Conservation (phyloP, 805 yeast species). For the Starmerella etchellsii region DNA sequence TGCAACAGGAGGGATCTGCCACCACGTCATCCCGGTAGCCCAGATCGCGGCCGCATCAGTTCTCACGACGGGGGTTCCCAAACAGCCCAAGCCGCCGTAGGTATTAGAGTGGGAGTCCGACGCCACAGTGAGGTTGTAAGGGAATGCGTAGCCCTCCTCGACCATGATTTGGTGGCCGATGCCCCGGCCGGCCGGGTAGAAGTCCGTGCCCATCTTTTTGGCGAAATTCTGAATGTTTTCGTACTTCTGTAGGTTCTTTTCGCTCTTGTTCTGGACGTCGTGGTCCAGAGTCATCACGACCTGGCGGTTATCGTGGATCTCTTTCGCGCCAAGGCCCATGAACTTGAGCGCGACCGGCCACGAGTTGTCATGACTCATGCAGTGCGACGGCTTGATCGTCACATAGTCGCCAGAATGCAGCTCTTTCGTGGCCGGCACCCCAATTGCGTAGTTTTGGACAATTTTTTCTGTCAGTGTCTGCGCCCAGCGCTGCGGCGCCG, state of each 20-base stretch:
- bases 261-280: slow-evolving; percentile 89
- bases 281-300: slow-evolving; percentile 95
- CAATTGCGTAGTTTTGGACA: slow-evolving; percentile 86
- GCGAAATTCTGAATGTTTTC: slow-evolving; percentile 82
- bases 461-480: slow-evolving; percentile 94
- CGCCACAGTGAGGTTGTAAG: slow-evolving; percentile 84
- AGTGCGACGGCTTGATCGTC: slow-evolving; percentile 86
- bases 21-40: slow-evolving; percentile 99
- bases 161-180: slow-evolving; percentile 99
- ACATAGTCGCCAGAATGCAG: slow-evolving; percentile 92
- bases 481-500: slow-evolving; percentile 12
- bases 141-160: slow-evolving; percentile 97
- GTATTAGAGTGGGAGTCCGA: slow-evolving; percentile 97
- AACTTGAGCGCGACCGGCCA: slow-evolving; percentile 99
- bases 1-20: slow-evolving; percentile 99
- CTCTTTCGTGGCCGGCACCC: slow-evolving; percentile 56
- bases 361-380: slow-evolving; percentile 98
- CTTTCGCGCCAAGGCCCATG: slow-evolving; percentile 82
- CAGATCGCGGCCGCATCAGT: slow-evolving; percentile 98
- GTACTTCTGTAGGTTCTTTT: slow-evolving; percentile 79
- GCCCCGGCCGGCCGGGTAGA: slow-evolving; percentile 98
- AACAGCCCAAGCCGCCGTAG: slow-evolving; percentile 90
- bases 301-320: slow-evolving; percentile 74
- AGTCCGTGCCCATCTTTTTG: slow-evolving; percentile 79
- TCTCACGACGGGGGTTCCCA: slow-evolving; percentile 96